Evolutionary conservation across 2,329 filamentous ascomycete genomes (phyloP).

Genomic region (Cladosporium oxysporum): DNA sequence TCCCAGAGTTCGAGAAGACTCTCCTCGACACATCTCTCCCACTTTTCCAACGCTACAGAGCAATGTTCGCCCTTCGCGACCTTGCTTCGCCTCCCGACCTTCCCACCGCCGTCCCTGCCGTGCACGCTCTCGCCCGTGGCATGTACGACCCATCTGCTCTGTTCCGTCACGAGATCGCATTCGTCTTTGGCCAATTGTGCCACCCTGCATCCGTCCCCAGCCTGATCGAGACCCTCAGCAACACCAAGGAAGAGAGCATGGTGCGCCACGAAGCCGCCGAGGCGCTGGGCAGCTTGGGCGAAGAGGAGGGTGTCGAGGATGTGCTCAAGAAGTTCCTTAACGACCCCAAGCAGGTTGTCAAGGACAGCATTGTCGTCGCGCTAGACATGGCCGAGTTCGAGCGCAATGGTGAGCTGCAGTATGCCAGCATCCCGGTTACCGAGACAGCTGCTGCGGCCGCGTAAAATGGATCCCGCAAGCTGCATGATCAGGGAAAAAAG

Average conservation of each 20-base stretch:
- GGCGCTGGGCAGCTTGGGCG: conserved; percentile 88
- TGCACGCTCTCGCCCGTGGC: conserved; percentile 81
- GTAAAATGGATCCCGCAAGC: not conserved
- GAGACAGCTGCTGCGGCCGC: conserved; percentile 19
- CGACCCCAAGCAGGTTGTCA: conserved; percentile 89
- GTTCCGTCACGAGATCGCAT: conserved; percentile 96
- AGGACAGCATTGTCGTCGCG: conserved; percentile 92
- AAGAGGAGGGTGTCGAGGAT: conserved; percentile 90
- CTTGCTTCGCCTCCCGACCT: conserved; percentile 90
- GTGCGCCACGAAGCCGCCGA: conserved; percentile 97
- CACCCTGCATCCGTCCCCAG: conserved; percentile 97
- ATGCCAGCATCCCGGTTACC: conserved; percentile 74
- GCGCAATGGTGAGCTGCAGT: conserved; percentile 83
- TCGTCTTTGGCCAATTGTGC: conserved; percentile 94
- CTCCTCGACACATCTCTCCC: conserved; percentile 77
- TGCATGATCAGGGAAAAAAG: not conserved
- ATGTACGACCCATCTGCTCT: conserved; percentile 84
- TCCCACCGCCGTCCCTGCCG: conserved; percentile 83
- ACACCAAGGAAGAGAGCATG: conserved; percentile 87
- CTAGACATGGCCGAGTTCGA: conserved; percentile 98
- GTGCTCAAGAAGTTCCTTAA: conserved; percentile 79
- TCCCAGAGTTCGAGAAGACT: conserved; percentile 72
- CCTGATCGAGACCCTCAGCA: conserved; percentile 73
- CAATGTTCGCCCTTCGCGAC: conserved; percentile 97
- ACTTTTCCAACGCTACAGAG: conserved; percentile 90